phyloP scores from a whole-genome alignment of 2,329 filamentous ascomycete genomes.

The Penicillium sp. region DNA sequence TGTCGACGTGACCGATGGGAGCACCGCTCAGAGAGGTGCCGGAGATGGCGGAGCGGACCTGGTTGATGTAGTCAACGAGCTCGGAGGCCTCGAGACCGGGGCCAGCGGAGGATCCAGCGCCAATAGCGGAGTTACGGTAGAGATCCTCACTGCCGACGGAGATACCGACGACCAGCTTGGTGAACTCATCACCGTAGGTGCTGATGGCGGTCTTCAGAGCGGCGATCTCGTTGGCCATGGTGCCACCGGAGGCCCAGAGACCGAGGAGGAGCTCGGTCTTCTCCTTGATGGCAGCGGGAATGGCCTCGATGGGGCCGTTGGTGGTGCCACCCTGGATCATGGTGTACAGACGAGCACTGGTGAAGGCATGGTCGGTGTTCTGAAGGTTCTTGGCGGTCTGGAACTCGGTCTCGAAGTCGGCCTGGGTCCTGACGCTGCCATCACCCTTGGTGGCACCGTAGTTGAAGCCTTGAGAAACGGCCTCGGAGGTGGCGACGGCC shows the following conservation, averaged over 20 bases:
- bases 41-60: conserved; percentile 64
- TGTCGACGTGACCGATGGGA: conserved; percentile 82
- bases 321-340: conserved; percentile 62
- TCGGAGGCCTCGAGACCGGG: conserved; percentile 63
- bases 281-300: conserved; percentile 80
- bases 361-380: conserved; percentile 42
- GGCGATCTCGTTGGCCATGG: conserved; percentile 71
- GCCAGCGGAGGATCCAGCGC: conserved; percentile 63
- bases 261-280: conserved; percentile 78
- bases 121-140: conserved; percentile 74
- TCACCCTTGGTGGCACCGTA: conserved; percentile 46
- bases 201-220: conserved; percentile 70
- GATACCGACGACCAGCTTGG: conserved; percentile 68
- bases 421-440: conserved; percentile 43
- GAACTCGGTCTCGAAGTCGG: conserved; percentile 49
- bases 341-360: conserved; percentile 59
- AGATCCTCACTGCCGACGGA: conserved; percentile 86
- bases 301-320: conserved; percentile 67
- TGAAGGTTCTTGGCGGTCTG: conserved; percentile 47
- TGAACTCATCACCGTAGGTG: conserved; percentile 66
- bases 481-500: conserved; percentile 35
- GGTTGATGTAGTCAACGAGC: conserved; percentile 69
- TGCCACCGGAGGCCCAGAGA: conserved; percentile 75
- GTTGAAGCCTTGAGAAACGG: conserved; percentile 50
- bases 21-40: conserved; percentile 57